Evolutionary conservation across 768 basidiomycete species (phyloP).

Genomic region (Cystobasidium tubakii): DNA sequence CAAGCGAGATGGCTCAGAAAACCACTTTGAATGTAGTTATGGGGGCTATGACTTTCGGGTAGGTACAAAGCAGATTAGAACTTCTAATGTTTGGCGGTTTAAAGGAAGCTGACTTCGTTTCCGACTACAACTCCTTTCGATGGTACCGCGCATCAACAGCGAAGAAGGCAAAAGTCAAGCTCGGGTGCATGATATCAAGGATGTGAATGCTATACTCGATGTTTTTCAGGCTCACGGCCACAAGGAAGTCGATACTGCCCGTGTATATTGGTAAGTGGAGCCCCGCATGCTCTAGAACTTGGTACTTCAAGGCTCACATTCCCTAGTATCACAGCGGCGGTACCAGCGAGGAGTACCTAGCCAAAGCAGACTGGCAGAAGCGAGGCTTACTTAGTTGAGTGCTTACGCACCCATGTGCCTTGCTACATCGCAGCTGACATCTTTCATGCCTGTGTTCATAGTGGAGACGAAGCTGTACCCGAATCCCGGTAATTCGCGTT

Average conservation of each 20-base stretch:
- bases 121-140: too few species aligned
- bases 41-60: conserved; percentile 11
- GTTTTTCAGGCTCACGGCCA: conserved; percentile 59
- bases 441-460: conserved; percentile 49
- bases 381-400: conserved; percentile 40
- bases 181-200: conserved; percentile 55
- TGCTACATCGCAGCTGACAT: conserved; percentile 48
- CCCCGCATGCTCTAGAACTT: neutral
- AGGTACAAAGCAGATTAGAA: neutral
- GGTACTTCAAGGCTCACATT: neutral
- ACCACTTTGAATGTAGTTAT: neutral
- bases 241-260: conserved; percentile 53
- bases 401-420: neutral
- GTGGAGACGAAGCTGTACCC: conserved; percentile 62
- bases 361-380: conserved; percentile 51
- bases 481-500: conserved; percentile 42
- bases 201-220: conserved; percentile 57
- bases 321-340: conserved; percentile 40
- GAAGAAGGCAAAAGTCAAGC: conserved; percentile 52
- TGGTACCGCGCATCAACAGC: too few species aligned
- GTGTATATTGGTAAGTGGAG: conserved; percentile 39
- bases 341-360: conserved; percentile 53
- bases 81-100: too few species aligned
- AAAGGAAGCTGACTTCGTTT: too few species aligned
- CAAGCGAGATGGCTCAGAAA: neutral